A percentile compares a stretch with the other conserved stretches of the same genome.
These are phyloP conservation scores for Wallacemonas sp. DNA, from an alignment of 208 protist species.

Conservation along the genomic window DNA sequence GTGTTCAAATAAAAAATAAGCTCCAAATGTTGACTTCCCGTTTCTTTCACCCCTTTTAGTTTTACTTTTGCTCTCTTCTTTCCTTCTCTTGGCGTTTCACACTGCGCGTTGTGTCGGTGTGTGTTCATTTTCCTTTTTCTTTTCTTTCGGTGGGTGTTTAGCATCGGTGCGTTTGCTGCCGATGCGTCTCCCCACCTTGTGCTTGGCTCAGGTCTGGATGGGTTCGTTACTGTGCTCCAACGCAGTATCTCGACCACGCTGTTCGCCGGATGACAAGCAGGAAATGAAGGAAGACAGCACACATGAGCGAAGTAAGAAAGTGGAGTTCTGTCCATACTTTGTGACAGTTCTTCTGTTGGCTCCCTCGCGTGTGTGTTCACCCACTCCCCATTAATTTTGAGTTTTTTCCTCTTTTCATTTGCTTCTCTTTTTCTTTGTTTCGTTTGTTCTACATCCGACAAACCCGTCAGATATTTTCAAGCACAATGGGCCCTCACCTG, in stretches of 20 bases:
- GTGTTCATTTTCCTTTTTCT: too few species aligned
- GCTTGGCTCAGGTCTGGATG: too few species aligned
- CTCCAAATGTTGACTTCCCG: too few species aligned
- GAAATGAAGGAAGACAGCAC: not conserved
- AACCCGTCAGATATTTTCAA: not conserved
- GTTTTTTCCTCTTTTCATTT: not conserved
- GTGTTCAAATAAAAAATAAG: too few species aligned
- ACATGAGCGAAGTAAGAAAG: not conserved
- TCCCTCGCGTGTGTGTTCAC: not conserved
- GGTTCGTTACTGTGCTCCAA: too few species aligned
- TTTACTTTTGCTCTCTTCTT: not conserved
- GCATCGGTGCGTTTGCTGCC: too few species aligned
- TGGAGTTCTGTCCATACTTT: not conserved
- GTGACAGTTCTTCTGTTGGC: not conserved
- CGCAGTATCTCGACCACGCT: not conserved
- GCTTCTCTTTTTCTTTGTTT: conserved; percentile 8
- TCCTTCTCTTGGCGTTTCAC: not conserved
- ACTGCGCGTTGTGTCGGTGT: not conserved
- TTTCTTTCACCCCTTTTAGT: not conserved
- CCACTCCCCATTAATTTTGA: too few species aligned
- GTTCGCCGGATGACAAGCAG: not conserved
- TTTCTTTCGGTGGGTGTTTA: too few species aligned
- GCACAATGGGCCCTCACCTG: not conserved
- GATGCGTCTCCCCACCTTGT: too few species aligned
- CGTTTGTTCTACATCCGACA: too few species aligned